These are phyloP conservation scores for Paecilomyces sp. DNA, from an alignment of 2,329 filamentous ascomycete genomes.

Conservation along the genomic window DNA sequence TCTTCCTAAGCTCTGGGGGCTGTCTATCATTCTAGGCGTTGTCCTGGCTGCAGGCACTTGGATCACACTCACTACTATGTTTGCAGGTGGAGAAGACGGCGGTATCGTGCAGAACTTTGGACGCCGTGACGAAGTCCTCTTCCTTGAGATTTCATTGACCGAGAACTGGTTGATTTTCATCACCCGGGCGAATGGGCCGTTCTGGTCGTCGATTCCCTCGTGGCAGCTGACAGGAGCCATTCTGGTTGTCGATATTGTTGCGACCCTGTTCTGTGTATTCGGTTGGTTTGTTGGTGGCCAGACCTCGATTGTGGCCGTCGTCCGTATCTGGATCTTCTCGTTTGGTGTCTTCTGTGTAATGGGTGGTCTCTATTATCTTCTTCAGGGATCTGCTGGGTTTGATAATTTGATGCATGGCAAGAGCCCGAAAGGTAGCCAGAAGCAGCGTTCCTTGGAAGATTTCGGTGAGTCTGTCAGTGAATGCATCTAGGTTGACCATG, in stretches of 20 bases:
- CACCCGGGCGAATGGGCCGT: constrained; percentile 84
- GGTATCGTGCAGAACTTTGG: constrained; percentile 89
- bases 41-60: constrained; percentile 78
- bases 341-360: constrained; percentile 83
- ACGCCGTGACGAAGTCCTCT: constrained; percentile 72
- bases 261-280: constrained; percentile 78
- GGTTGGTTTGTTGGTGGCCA: constrained; percentile 68
- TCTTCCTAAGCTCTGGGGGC: constrained; percentile 86
- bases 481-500: constrained; percentile 1
- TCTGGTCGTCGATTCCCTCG: constrained; percentile 84
- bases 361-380: constrained; percentile 70
- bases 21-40: constrained; percentile 76
- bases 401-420: constrained; percentile 93
- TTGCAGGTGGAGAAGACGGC: constrained; percentile 57
- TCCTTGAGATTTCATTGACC: constrained; percentile 82
- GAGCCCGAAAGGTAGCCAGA: constrained; percentile 70
- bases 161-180: constrained; percentile 98
- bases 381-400: constrained; percentile 73
- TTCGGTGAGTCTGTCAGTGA: constrained; percentile 59
- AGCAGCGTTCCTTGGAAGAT: constrained; percentile 80
- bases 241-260: constrained; percentile 71
- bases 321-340: constrained; percentile 87
- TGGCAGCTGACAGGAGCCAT: constrained; percentile 78
- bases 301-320: constrained; percentile 74
- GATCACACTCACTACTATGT: constrained; percentile 84